These are phyloP conservation scores for Aspergillus incahuasiensis DNA, from an alignment of 495 filamentous ascomycete species.

Conservation along the genomic window DNA sequence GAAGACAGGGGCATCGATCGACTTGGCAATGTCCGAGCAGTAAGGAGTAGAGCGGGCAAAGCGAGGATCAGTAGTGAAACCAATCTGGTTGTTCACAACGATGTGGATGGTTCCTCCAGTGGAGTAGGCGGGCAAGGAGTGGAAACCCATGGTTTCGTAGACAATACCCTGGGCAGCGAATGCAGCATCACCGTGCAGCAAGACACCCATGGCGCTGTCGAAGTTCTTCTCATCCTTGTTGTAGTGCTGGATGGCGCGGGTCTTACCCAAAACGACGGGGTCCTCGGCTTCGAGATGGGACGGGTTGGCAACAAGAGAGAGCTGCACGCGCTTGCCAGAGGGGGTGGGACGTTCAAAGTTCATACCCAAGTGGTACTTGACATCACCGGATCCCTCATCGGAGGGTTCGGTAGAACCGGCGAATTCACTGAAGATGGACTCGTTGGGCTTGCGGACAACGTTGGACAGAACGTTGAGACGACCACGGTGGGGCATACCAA, in stretches of 20 bases:
- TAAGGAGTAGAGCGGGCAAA: constrained; percentile 96
- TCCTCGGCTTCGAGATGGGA: constrained; percentile 98
- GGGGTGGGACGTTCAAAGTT: constrained; percentile 98
- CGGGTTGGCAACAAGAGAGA: constrained; percentile 96
- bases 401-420: constrained; percentile 80
- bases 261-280: constrained; percentile 95
- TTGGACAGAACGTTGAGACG: constrained; percentile 97
- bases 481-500: constrained; percentile 98
- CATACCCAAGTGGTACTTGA: constrained; percentile 99
- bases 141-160: constrained; percentile 98
- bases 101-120: constrained; percentile 97
- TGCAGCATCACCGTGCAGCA: constrained; percentile 95
- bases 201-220: constrained; percentile 85
- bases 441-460: constrained; percentile 97
- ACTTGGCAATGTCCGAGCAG: constrained; percentile 98
- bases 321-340: constrained; percentile 96
- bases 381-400: constrained; percentile 96
- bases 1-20: constrained; percentile 96
- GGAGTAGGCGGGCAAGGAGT: constrained; percentile 89
- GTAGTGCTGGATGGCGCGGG: constrained; percentile 96
- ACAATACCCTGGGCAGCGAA: constrained; percentile 95
- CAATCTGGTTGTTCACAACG: constrained; percentile 99
- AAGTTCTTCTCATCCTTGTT: constrained; percentile 91
- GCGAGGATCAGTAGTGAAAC: constrained; percentile 98
- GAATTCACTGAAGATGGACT: constrained; percentile 99